Evolutionary conservation across 306 rosid species (phyloP).

Genomic region (Begonia masoniana): DNA sequence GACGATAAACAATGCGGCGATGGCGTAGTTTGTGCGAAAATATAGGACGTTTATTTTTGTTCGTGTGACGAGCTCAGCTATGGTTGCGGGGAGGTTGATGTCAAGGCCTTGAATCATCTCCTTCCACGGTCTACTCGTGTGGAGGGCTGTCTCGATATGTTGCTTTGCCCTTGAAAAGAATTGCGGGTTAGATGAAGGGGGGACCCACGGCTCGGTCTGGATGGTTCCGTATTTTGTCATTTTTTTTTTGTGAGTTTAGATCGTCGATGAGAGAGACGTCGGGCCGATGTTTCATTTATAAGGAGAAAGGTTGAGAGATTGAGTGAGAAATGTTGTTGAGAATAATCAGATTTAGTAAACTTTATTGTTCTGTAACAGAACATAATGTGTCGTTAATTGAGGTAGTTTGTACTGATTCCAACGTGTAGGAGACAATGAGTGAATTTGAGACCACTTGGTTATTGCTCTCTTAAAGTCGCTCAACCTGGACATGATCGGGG

Average conservation of each 20-base stretch:
- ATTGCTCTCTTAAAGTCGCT: too few relatives aligned
- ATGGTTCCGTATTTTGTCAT: too few relatives aligned
- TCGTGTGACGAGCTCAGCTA: slow-evolving; percentile 21
- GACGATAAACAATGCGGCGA: slow-evolving; percentile 23
- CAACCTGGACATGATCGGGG: too few relatives aligned
- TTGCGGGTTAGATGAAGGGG: slow-evolving; percentile 8
- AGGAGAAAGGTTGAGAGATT: neutral
- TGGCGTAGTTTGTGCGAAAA: slow-evolving; percentile 37
- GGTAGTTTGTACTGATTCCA: too few relatives aligned
- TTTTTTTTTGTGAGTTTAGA: too few relatives aligned
- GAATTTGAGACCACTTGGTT: neutral
- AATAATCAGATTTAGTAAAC: too few relatives aligned
- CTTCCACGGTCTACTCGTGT: slow-evolving; percentile 44
- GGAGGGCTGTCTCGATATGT: slow-evolving; percentile 16
- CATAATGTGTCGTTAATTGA: too few relatives aligned
- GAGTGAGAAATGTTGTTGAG: neutral
- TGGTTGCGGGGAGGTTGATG: neutral
- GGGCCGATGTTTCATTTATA: too few relatives aligned
- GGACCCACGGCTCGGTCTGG: neutral
- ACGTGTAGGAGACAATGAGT: neutral
- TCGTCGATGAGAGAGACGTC: too few relatives aligned
- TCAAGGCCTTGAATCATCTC: slow-evolving; percentile 22
- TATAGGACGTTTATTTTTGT: slow-evolving; percentile 29
- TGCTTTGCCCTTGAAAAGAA: slow-evolving; percentile 23
- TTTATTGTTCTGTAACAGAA: too few relatives aligned